These are phyloP conservation scores for Mangifera indica DNA, from an alignment of 345 rosid genomes.

Conservation along the genomic window DNA sequence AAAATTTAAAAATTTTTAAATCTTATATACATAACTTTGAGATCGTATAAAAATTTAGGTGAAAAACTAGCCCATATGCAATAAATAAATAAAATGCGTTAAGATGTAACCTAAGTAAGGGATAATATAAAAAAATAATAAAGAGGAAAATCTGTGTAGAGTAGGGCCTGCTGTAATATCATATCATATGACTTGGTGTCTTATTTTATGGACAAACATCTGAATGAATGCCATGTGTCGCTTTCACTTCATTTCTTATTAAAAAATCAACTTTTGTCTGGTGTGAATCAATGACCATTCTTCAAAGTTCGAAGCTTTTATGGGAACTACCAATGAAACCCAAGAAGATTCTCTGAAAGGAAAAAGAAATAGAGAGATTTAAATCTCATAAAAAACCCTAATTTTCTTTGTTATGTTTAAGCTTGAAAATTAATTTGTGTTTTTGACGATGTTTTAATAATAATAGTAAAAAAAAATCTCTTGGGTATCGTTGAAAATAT, in stretches of 20 bases:
- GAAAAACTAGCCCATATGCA: neutral
- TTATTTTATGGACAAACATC: too few species aligned
- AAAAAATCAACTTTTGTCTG: constrained; percentile 4
- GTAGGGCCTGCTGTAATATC: too few species aligned
- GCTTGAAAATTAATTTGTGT: too few species aligned
- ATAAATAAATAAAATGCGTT: neutral
- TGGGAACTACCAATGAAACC: constrained; percentile 2
- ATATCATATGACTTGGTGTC: neutral
- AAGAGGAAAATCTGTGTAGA: too few species aligned
- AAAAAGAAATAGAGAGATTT: too few species aligned
- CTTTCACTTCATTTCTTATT: too few species aligned
- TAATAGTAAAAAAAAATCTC: neutral
- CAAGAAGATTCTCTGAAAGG: neutral
- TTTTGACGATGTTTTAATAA: too few species aligned
- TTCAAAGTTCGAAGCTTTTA: neutral
- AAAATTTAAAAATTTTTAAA: too few species aligned
- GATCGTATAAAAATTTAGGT: neutral
- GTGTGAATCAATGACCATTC: constrained; percentile 13
- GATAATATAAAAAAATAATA: constrained; percentile 18
- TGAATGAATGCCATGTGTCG: neutral
- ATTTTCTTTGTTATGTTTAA: too few species aligned
- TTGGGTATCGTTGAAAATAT: neutral
- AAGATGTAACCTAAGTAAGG: constrained; percentile 29
- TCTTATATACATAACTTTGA: too few species aligned
- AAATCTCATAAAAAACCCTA: constrained; percentile 19